Percentiles rank a stretch among this genome's conserved stretches.
Evolutionary conservation across 2,329 filamentous ascomycete genomes (phyloP).

Genomic region (Aspergillus terreus): DNA sequence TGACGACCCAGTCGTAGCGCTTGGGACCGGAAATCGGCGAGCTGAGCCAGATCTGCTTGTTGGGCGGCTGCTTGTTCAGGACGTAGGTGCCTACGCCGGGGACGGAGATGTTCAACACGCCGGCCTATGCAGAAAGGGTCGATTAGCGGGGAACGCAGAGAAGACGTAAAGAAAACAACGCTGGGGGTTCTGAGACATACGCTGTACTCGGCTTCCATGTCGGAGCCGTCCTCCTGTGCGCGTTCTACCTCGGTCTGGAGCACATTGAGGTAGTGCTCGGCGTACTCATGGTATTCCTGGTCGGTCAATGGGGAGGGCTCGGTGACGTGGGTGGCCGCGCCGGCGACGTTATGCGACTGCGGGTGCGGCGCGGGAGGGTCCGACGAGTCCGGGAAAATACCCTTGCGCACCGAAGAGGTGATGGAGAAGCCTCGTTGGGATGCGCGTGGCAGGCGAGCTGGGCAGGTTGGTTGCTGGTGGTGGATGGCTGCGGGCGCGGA

Average conservation of each 20-base stretch:
- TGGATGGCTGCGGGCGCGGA: constrained; percentile 11
- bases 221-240: constrained; percentile 65
- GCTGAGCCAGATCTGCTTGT: constrained; percentile 95
- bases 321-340: constrained; percentile 39
- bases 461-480: constrained; percentile 11
- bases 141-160: neutral
- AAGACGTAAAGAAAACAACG: neutral
- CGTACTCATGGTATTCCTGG: constrained; percentile 69
- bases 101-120: constrained; percentile 75
- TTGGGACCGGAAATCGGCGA: constrained; percentile 89
- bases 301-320: constrained; percentile 64
- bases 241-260: constrained; percentile 63
- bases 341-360: constrained; percentile 37
- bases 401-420: constrained; percentile 39
- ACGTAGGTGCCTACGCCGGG: constrained; percentile 76
- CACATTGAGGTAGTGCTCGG: constrained; percentile 69
- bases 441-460: neutral
- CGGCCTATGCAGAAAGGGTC: constrained; percentile 57
- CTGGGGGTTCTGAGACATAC: constrained; percentile 50
- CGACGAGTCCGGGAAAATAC: constrained; percentile 58
- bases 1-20: constrained; percentile 83
- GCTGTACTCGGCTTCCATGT: constrained; percentile 84
- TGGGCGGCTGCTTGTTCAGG: constrained; percentile 97
- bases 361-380: constrained; percentile 48
- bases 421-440: constrained; percentile 31